Evolutionary conservation across 768 basidiomycete species (phyloP).

Genomic region (Amanita exitialis): DNA sequence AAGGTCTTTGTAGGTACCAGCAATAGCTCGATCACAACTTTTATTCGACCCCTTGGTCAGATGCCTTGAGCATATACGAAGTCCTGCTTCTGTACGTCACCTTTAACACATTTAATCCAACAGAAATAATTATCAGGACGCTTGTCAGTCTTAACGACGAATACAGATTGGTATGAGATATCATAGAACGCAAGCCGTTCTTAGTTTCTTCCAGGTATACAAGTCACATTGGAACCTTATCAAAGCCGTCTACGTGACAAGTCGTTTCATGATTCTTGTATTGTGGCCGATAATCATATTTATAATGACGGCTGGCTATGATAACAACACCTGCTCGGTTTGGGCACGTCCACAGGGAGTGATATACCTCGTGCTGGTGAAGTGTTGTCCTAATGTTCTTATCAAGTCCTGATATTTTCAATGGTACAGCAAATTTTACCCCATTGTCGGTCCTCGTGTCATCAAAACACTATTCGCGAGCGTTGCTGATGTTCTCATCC

Average conservation of each 20-base stretch:
- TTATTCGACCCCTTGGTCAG: not conserved
- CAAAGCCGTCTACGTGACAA: not conserved
- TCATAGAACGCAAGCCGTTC: not conserved
- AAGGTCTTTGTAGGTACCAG: not conserved
- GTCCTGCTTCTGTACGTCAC: not conserved
- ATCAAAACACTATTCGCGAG: too few species aligned
- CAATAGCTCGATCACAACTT: not conserved
- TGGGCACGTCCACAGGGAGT: too few species aligned
- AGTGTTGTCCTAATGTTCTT: too few species aligned
- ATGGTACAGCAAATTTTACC: too few species aligned
- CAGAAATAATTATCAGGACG: not conserved
- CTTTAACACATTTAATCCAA: not conserved
- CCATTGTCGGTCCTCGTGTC: too few species aligned
- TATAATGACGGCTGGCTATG: not conserved
- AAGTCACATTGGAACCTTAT: not conserved
- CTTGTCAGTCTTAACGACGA: not conserved
- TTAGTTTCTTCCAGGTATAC: not conserved
- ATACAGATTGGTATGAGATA: not conserved
- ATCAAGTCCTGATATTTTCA: too few species aligned
- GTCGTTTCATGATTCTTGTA: not conserved
- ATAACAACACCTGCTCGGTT: not conserved
- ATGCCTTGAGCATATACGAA: not conserved
- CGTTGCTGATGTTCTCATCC: too few species aligned
- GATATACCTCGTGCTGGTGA: too few species aligned
- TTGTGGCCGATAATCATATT: not conserved